phyloP scores from a whole-genome alignment of 2,329 filamentous ascomycete genomes.

The Fusarium hainanense region DNA sequence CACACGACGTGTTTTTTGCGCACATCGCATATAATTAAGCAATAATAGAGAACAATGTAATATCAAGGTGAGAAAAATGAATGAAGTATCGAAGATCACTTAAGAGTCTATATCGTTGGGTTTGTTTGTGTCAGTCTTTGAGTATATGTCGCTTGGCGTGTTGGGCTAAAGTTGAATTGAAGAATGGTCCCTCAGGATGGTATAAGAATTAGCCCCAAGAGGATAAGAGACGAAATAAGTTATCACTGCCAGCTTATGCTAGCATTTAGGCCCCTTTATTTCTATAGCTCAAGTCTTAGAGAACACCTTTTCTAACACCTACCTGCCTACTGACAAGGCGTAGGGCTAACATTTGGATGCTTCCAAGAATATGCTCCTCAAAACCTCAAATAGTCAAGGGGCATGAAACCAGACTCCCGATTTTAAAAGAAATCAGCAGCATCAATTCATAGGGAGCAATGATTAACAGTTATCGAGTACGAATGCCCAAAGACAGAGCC shows the following conservation, averaged over 20 bases:
- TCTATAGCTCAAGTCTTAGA: too few relatives aligned
- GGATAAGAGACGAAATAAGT: too few relatives aligned
- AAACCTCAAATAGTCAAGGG: neutral
- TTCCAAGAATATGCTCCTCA: neutral
- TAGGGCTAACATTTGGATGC: too few relatives aligned
- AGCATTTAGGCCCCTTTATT: too few relatives aligned
- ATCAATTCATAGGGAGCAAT: neutral
- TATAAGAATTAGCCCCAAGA: too few relatives aligned
- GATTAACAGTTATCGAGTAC: neutral
- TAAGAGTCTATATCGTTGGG: accelerated
- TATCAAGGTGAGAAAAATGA: neutral
- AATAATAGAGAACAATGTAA: neutral
- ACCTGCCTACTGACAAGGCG: too few relatives aligned
- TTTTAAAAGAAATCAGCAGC: neutral
- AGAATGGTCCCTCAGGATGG: neutral
- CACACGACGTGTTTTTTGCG: neutral
- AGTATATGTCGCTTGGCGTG: neutral
- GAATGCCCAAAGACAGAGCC: neutral
- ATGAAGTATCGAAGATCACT: neutral
- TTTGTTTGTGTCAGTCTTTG: neutral
- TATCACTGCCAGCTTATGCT: too few relatives aligned
- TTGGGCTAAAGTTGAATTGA: accelerated
- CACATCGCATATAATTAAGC: neutral
- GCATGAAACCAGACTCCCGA: neutral
- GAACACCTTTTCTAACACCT: too few relatives aligned